Base-by-base conservation (phyloP, 2,329 filamentous ascomycete genomes). In the Sclerotinia sclerotiorum region DNA sequence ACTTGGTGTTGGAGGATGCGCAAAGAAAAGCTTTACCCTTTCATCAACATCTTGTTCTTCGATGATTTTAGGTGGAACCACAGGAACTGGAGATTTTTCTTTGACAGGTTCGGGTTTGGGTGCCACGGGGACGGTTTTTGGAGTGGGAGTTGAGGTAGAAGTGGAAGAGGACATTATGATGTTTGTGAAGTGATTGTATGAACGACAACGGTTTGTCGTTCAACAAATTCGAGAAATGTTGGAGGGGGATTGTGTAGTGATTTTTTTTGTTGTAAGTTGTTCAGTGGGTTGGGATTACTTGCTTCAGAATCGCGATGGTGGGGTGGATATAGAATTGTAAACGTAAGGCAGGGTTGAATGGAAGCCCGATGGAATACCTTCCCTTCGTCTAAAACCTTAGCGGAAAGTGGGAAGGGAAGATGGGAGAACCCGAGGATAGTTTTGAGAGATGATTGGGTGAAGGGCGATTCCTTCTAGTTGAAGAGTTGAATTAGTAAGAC, bases 1-100 rank as follows among this genome's bases (percentile, higher is more conserved):
- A 17, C 5, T 19, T 21, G 54, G 5, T 3, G 35, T 24, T n/a
- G 24, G 32, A 54, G 29, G 19, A 51, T 62, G 60, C 60, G 60
- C 60, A 39, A 39, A 8, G 32, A 51, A 17, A 42, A 32, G 7
- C 39, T 49, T 68, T 61, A 71, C 70, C 48, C 65, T 67, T 58
- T 71, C 70, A 29, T 71, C 70, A 35, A 63, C 39, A 42, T 70
- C 69, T 21, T 67, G 27, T 39, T 62, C 56, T 44, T 60, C 56
- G 5, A 46, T 44, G 11, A 61, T 19, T 48, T 32, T 61, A 27
- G 44, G 29, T 48, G 57, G 57, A 19, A 51, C 29, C 24, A 49
- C 29, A 39, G 60, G 46, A 27, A 39, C 46, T 13, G 60, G 60
- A 19, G 60, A 62, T 51, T 62, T 62, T 62, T 62, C 60, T 51